Conservation (phyloP, 495 filamentous ascomycete species). For the Neurospora sp. region DNA sequence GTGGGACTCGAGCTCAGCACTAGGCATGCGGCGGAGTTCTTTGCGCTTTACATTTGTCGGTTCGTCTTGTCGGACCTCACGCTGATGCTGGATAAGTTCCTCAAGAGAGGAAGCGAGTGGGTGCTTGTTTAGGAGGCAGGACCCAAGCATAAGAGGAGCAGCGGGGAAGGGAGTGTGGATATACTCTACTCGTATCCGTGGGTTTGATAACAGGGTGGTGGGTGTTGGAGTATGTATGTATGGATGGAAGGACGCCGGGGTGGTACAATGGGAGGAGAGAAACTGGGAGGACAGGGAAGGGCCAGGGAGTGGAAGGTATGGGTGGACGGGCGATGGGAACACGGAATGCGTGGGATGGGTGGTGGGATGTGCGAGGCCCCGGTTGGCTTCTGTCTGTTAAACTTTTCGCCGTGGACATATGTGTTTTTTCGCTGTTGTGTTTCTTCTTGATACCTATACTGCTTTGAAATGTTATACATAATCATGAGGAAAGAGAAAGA, state of each 20-base stretch:
- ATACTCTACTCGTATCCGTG: neutral
- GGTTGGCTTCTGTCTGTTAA: slow-evolving; percentile 1
- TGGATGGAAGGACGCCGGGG: neutral
- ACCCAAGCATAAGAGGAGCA: neutral
- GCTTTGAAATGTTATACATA: neutral
- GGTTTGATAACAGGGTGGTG: neutral
- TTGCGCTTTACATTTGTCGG: slow-evolving; percentile 91
- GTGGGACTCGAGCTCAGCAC: slow-evolving; percentile 90
- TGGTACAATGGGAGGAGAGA: neutral
- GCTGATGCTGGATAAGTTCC: slow-evolving; percentile 88
- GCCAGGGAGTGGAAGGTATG: neutral
- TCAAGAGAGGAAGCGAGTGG: slow-evolving; percentile 95
- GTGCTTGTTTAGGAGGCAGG: slow-evolving; percentile 44
- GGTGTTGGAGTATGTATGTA: neutral
- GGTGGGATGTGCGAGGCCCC: neutral
- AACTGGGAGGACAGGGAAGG: neutral
- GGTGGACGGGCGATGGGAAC: neutral
- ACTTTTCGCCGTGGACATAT: slow-evolving; percentile 1
- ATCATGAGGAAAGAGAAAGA: neutral
- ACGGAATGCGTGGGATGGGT: neutral
- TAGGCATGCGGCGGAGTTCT: slow-evolving; percentile 93
- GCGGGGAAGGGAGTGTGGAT: neutral
- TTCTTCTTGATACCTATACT: neutral
- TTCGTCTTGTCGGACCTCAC: slow-evolving; percentile 81
- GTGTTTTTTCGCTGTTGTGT: neutral